Base-by-base conservation (phyloP, 306 rosid genomes). In the Fragaria vesca region DNA sequence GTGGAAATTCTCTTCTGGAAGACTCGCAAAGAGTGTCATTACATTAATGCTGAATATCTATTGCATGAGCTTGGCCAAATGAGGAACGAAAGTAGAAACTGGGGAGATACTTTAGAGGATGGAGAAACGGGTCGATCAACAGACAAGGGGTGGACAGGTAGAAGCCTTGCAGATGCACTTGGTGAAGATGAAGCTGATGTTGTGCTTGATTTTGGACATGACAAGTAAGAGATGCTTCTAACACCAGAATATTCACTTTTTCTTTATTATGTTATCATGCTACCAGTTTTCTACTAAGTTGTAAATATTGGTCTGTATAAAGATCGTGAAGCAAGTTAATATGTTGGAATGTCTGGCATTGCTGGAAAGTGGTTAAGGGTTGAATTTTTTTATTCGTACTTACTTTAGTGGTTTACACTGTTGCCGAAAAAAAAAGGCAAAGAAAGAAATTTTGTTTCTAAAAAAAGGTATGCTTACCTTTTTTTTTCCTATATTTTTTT, bases 121-220 rank as follows among this genome's bases (percentile, higher is more conserved):
- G 86, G 80, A 69, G 92, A 84, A 60, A 62, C 63, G 69, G 86
- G 89, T 79, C 87, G 85, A 58, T 88, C 93, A 58, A 83, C 65
- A 36, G 90, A 58, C 46, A 86, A 88, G 58, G 76, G 32, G 43
- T 88, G 92, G 91, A 86, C 82, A 24, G 75, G 72, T 57, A 87
- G 93, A 81, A 90, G 87, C 88, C 81, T 92, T 74, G 97, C 97
- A 76, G 98, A 95, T 79, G 97, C 98, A 85, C 98, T 95, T 73
- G 97, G 98, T 85, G 97, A 95, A 9, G 98, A 95, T 84, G 98
- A 95, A 88, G 97, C 97, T 45, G 97, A 90, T 84, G 90, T 89
- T 77, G 87, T 90, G 84, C 87, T 95, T 71, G 92, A 88, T 68
- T 79, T 74, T 6, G 88, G 87, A 75, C 72, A 51, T 83, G 85